Conservation (phyloP, 208 protist species). For the Wallacemonas collosoma region DNA sequence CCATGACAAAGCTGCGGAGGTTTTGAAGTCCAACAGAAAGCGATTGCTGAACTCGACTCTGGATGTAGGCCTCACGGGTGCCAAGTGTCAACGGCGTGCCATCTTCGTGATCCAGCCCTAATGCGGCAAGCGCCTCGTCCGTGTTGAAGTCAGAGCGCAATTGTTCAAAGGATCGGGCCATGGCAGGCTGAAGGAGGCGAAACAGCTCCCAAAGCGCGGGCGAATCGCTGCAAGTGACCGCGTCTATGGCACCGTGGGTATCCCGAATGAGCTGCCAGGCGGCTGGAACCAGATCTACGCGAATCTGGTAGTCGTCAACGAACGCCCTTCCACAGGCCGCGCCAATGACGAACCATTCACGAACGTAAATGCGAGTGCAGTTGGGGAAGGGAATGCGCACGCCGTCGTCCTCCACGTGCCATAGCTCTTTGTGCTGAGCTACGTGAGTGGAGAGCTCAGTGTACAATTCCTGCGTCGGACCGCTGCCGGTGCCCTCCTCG, state of each 20-base stretch:
- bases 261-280: conserved; percentile 50
- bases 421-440: conserved; percentile 36
- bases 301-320: conserved; percentile 78
- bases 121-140: conserved; percentile 46
- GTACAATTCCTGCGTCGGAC: conserved; percentile 89
- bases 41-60: background rate
- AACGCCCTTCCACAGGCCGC: conserved; percentile 68
- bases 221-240: background rate
- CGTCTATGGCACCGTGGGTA: background rate
- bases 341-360: conserved; percentile 79
- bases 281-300: conserved; percentile 52
- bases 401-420: conserved; percentile 70
- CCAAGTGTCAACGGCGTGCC: conserved; percentile 34
- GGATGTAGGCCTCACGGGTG: conserved; percentile 40
- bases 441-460: conserved; percentile 64
- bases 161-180: conserved; percentile 49
- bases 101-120: conserved; percentile 59
- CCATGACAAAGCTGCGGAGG: conserved; percentile 43
- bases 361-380: conserved; percentile 31
- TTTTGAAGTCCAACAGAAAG: conserved; percentile 5
- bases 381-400: conserved; percentile 58
- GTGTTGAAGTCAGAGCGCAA: conserved; percentile 29
- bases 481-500: conserved; percentile 85
- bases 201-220: conserved; percentile 29
- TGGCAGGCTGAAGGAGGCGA: conserved; percentile 46